Percentiles rank a stretch among this genome's conserved stretches.
These are phyloP conservation scores for Rhynchospora tenuis DNA, from an alignment of 176 grass and related monocot genomes.

Conservation along the genomic window DNA sequence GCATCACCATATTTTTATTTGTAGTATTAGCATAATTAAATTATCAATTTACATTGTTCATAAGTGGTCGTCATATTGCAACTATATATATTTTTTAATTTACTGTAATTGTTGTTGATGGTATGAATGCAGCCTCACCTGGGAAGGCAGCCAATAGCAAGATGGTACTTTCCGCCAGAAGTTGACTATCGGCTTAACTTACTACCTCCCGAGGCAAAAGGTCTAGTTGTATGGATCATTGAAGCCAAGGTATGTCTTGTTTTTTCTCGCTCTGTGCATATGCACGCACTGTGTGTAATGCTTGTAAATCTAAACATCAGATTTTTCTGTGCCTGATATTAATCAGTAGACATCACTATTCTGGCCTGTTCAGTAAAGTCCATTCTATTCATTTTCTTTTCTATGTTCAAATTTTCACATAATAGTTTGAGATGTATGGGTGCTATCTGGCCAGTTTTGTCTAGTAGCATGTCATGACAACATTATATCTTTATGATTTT, in stretches of 20 bases:
- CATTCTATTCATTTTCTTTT: too few species aligned
- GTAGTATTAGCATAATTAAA: neutral
- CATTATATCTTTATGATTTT: too few species aligned
- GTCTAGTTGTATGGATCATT: constrained; percentile 74
- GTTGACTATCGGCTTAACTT: constrained; percentile 88
- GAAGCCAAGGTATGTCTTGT: constrained; percentile 57
- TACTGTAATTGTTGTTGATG: neutral
- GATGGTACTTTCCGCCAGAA: constrained; percentile 95
- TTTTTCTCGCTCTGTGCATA: too few species aligned
- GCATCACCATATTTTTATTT: neutral
- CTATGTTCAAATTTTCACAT: too few species aligned
- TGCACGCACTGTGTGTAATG: too few species aligned
- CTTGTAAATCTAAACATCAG: too few species aligned
- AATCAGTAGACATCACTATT: too few species aligned
- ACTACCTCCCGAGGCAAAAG: constrained; percentile 80
- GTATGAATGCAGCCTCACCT: constrained; percentile 56
- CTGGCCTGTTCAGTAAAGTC: too few species aligned
- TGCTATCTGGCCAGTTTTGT: too few species aligned
- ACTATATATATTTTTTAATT: neutral
- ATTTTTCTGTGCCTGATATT: too few species aligned
- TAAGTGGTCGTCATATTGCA: neutral
- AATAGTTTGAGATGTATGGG: too few species aligned
- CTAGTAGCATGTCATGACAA: too few species aligned
- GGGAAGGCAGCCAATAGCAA: constrained; percentile 78
- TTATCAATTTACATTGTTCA: neutral